phyloP scores from a whole-genome alignment of 2,329 filamentous ascomycete genomes.

The Aspergillus brasiliensis region DNA sequence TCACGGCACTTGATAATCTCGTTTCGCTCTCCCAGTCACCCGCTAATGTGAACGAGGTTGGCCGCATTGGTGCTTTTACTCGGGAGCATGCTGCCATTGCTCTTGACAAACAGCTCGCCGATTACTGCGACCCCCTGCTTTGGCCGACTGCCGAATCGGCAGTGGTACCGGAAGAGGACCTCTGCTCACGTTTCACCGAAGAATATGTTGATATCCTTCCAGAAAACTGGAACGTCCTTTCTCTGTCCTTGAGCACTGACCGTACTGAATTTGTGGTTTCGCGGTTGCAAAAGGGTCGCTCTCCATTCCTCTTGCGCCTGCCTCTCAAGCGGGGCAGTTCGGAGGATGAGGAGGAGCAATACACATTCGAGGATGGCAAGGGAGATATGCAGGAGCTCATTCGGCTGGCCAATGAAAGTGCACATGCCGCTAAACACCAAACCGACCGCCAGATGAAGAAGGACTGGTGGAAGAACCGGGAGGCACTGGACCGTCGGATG shows the following conservation, averaged over 20 bases:
- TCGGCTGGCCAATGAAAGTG: conserved; percentile 76
- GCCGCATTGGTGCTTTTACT: conserved; percentile 44
- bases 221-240: conserved; percentile 78
- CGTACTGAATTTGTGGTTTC: conserved; percentile 84
- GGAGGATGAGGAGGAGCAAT: conserved; percentile 74
- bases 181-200: conserved; percentile 69
- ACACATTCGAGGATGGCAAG: conserved; percentile 79
- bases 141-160: conserved; percentile 49
- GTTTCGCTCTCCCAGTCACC: conserved; percentile 33
- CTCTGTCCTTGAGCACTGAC: conserved; percentile 79
- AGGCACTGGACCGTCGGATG: conserved; percentile 75
- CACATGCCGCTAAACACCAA: conserved; percentile 73
- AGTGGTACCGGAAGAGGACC: conserved; percentile 29
- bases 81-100: conserved; percentile 43
- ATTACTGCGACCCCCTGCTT: conserved; percentile 48
- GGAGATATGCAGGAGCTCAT: conserved; percentile 83
- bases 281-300: conserved; percentile 73
- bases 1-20: conserved; percentile 36
- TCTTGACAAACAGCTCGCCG: conserved; percentile 49
- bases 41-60: conserved; percentile 45
- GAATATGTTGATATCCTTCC: conserved; percentile 88
- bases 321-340: conserved; percentile 81
- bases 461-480: conserved; percentile 87
- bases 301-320: conserved; percentile 82
- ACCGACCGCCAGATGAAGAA: conserved; percentile 72